These are phyloP conservation scores for Neurospora sp. DNA, from an alignment of 495 filamentous ascomycete genomes.

Conservation along the genomic window DNA sequence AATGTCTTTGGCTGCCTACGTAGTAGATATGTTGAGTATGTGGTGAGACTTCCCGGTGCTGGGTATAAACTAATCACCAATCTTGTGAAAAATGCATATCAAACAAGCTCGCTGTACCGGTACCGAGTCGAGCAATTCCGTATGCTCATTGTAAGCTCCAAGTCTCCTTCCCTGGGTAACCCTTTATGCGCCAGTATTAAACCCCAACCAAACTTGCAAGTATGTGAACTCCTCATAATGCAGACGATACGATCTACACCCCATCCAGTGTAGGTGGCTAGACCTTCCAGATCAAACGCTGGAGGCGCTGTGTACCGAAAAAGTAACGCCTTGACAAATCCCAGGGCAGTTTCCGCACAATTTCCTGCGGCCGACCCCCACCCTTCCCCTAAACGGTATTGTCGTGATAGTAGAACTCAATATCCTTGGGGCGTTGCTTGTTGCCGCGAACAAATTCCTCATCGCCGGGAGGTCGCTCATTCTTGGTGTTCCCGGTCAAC, in stretches of 20 bases:
- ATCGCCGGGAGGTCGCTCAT: slow-evolving; percentile 78
- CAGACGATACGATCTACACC: neutral
- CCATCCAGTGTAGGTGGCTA: neutral
- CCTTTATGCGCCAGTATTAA: neutral
- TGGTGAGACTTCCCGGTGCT: neutral
- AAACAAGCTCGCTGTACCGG: neutral
- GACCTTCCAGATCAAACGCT: neutral
- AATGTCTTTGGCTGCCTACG: neutral
- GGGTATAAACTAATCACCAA: neutral
- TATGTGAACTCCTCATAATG: neutral
- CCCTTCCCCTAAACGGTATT: slow-evolving; percentile 52
- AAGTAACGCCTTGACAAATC: neutral
- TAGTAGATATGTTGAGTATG: neutral
- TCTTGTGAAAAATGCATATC: neutral
- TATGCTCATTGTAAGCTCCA: neutral
- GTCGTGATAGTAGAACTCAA: slow-evolving; percentile 82
- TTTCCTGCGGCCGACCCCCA: neutral
- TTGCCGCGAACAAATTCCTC: slow-evolving; percentile 76
- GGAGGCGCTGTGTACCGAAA: neutral
- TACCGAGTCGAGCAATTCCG: neutral
- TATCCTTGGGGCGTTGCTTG: slow-evolving; percentile 65
- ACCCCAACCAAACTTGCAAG: neutral
- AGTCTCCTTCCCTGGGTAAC: neutral
- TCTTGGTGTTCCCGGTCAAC: slow-evolving; percentile 86
- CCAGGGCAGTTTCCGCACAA: neutral